Evolutionary conservation across 2,329 filamentous ascomycete species (phyloP), one percentile per base, ranked within the genome.

Genomic region (Penicillium oxalicum): DNA sequence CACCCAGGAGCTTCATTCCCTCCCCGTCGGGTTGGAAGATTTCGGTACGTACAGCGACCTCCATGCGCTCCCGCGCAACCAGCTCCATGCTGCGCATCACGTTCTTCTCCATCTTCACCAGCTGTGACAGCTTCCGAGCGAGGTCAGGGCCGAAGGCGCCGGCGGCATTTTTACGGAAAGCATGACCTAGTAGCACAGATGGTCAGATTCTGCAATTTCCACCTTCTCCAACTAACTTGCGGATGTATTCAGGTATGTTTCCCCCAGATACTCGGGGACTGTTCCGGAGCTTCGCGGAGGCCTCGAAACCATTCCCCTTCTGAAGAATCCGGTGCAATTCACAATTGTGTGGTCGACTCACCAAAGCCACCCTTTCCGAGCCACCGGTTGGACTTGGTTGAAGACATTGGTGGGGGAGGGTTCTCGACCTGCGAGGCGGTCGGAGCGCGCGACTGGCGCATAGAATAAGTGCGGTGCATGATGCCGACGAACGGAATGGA

Each of bases 101-200:
- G 69, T 98, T 97, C 84, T 98, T 98, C 77, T 98, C 93, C 93
- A 98, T 98, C 82, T 98, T 98, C 56, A 98, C 93, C 45, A 98
- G 82, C 76, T 95, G 88, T 36, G 91, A 89, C 54, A 98, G 84
- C 81, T 98, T 98, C 81, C 95, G 96, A 50, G 93, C 87, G 50
- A 98, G 84, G 64, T 98, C 93, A 49, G 91, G 83, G 33, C 83
- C 83, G 63, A 77, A 78, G 51, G 75, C 74, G 35, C 76, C 76
- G 25, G 75, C 75, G 44, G 76, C 67, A 40, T 73, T 70, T 61
- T 76, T 77, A 51, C 75, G 72, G 62, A 78, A 77, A 37, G 77
- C 81, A 77, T 87, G 81, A 66, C 84, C 84, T 84, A 35, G 24
- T 13, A 24, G 11, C 9, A 25, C 7, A 28, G n/a, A 32, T 36